Base-by-base conservation (phyloP, 805 yeast genomes). In the Saturnispora zaruensis region DNA sequence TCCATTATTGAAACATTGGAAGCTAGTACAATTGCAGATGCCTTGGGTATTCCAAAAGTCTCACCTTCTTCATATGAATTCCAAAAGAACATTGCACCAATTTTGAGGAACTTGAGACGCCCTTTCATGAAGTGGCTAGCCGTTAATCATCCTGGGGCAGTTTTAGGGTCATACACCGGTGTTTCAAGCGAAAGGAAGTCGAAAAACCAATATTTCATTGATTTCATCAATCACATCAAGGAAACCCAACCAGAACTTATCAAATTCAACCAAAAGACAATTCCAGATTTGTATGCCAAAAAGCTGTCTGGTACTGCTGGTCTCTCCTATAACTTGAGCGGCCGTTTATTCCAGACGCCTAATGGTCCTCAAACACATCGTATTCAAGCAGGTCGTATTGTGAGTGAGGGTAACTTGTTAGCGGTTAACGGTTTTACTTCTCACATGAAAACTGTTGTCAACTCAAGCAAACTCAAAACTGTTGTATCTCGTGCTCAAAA, bases 371-470 rank as follows among this genome's bases (percentile, higher is more conserved):
- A 75, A 44, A 66, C 73, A 50, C 65, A 67, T 11, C 68, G 68
- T 48, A 71, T 82, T 40, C 79, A 78, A 18, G 86, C 89, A 14
- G 95, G 91, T 52, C 79, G 96, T 71, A 67, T 78, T 43, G 68
- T 77, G 42, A 70, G 70, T 49, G 66, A 73, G 40, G 66, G 70
- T 54, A 71, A 64, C n/a, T 61, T 63, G 33, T 66, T 66, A 44
- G 89, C 86, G 7, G 71, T 81, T 54, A 88, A 84, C 56, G 86
- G 72, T 38, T 67, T 68, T 44, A 48, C 53, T 25, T 51, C 53
- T 3, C 48, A 49, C 36, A 36, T 54, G 20, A 23, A 45, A 34
- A 45, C 51, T 21, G 57, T 62, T 33, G 68, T 64, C 25, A 48
- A 57, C 11, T 46, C 49, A 13, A 42, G 46, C 33, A 66, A 21